Evolutionary conservation across 495 filamentous ascomycete genomes (phyloP).

Genomic region (Neurospora africana): DNA sequence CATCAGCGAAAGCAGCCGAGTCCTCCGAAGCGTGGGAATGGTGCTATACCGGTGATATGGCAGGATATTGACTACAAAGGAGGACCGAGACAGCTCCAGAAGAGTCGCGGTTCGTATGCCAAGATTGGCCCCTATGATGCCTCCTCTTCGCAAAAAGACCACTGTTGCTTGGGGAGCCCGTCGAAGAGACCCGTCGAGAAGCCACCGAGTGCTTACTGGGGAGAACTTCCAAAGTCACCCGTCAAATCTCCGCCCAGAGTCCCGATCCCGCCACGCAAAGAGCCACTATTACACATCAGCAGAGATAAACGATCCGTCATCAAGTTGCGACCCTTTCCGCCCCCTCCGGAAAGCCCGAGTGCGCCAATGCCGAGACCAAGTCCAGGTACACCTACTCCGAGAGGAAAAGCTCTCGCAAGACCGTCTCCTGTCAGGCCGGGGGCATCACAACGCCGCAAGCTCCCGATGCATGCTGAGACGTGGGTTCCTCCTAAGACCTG

Average conservation of each 20-base stretch:
- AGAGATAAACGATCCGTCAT: neutral
- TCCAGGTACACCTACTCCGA: neutral
- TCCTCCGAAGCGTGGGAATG: neutral
- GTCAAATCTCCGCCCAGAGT: neutral
- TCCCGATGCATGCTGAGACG: neutral
- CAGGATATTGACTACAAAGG: slow-evolving; percentile 1
- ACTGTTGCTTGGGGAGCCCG: slow-evolving; percentile 11
- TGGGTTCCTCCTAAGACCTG: neutral
- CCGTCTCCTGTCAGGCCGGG: neutral
- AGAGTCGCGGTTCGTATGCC: slow-evolving; percentile 3
- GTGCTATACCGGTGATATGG: neutral
- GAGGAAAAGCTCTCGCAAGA: neutral
- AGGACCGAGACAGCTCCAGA: neutral
- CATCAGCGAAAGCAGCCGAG: slow-evolving; percentile 1
- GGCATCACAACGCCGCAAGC: neutral
- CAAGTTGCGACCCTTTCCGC: slow-evolving; percentile 5
- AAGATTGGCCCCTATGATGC: neutral
- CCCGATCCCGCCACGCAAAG: neutral
- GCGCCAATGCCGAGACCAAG: neutral
- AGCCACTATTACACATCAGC: neutral
- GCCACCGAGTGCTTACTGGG: slow-evolving; percentile 7
- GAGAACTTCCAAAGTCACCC: slow-evolving; percentile 5
- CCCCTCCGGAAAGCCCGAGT: slow-evolving; percentile 1
- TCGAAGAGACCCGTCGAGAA: slow-evolving; percentile 1
- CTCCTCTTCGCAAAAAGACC: slow-evolving; percentile 2